These are phyloP conservation scores for Pleurotus citrinopileatus DNA, from an alignment of 768 basidiomycete genomes.

Conservation along the genomic window DNA sequence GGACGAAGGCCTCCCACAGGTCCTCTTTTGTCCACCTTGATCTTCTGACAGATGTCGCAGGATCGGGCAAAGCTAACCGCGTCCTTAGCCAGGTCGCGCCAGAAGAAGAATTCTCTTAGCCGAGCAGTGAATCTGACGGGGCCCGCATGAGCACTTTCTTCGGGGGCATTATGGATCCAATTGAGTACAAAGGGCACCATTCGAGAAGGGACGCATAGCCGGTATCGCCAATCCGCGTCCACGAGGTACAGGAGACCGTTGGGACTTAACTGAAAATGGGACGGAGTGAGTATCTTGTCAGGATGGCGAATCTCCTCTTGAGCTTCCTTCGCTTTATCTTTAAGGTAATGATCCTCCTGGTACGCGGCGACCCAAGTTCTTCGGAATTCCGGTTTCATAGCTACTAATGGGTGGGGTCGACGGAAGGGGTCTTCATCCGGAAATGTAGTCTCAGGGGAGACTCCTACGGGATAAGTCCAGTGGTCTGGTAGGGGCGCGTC, in stretches of 20 bases:
- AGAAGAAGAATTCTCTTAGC: conserved; percentile 1
- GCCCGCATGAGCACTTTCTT: neutral
- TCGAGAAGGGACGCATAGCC: conserved; percentile 9
- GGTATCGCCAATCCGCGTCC: conserved; percentile 9
- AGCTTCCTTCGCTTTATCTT: neutral
- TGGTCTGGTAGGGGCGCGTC: neutral
- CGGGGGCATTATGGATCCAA: neutral
- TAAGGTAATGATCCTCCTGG: neutral
- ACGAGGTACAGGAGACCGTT: conserved; percentile 12
- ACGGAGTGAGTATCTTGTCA: neutral
- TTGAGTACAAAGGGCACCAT: neutral
- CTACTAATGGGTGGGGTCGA: neutral
- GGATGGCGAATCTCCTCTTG: neutral
- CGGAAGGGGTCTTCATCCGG: neutral
- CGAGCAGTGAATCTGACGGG: neutral
- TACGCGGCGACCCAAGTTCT: neutral
- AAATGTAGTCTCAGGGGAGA: too few species aligned
- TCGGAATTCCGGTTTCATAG: neutral
- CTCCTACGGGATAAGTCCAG: conserved; percentile 1
- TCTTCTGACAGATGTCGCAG: conserved; percentile 25
- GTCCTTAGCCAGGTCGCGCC: conserved; percentile 12
- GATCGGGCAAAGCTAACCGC: conserved; percentile 9
- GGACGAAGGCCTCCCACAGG: conserved; percentile 18
- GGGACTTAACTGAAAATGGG: neutral
- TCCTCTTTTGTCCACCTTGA: conserved; percentile 15